Percentiles rank a stretch among this genome's conserved stretches.
Evolutionary conservation across 73 alveolate genomes (phyloP).

Genomic region (Halteria grandinella): DNA sequence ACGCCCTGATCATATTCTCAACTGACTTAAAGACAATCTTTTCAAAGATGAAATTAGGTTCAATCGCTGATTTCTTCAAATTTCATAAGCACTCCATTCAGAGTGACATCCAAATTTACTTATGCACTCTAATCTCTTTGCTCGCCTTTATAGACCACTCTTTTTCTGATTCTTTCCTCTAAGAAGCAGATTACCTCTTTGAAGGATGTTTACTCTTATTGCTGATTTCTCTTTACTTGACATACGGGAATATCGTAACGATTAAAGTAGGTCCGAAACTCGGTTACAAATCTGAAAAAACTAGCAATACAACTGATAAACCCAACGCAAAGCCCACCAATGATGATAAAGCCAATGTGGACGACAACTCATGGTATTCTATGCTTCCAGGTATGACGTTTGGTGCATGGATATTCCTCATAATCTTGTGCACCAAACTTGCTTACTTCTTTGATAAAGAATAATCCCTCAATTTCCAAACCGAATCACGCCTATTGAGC

Average conservation of each 20-base stretch:
- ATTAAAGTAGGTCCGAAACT: too few relatives aligned
- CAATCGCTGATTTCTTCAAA: background rate
- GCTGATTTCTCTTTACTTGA: background rate
- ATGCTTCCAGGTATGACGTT: background rate
- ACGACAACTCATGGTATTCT: background rate
- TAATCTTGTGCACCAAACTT: background rate
- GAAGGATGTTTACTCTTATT: constrained; percentile 11
- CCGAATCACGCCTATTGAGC: background rate
- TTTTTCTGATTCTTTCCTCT: constrained; percentile 7
- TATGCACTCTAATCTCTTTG: background rate
- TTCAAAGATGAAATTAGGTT: background rate
- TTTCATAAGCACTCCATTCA: background rate
- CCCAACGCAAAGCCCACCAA: too few relatives aligned
- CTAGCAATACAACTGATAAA: too few relatives aligned
- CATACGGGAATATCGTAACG: too few relatives aligned
- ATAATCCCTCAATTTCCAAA: constrained; percentile 25
- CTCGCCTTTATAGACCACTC: background rate
- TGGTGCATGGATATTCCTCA: background rate
- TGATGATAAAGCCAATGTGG: too few relatives aligned
- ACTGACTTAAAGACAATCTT: background rate
- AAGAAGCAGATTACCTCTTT: constrained; percentile 7
- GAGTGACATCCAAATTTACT: background rate
- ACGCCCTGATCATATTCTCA: background rate
- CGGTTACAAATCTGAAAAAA: too few relatives aligned
- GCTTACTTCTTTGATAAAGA: constrained; percentile 41